Evolutionary conservation across 306 rosid species (phyloP).

Genomic region (Malus orientalis): DNA sequence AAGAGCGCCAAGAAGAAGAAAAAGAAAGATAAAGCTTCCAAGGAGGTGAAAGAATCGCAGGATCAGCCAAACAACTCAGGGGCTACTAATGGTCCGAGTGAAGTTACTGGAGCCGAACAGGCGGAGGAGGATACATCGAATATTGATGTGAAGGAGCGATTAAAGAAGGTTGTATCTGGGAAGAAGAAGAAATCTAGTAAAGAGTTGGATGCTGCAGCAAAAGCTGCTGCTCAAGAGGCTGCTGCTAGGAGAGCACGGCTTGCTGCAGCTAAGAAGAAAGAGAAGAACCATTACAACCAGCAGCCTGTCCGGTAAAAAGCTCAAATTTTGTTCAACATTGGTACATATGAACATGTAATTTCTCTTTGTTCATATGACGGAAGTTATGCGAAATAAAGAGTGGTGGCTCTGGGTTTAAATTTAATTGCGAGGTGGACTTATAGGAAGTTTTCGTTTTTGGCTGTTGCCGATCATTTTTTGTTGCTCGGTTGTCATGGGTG

Average conservation of each 20-base stretch:
- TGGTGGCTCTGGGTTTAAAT: slow-evolving; percentile 34
- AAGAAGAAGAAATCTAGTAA: slow-evolving; percentile 85
- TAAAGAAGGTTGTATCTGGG: slow-evolving; percentile 60
- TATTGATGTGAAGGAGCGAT: slow-evolving; percentile 73
- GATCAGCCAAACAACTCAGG: slow-evolving; percentile 49
- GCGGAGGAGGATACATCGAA: slow-evolving; percentile 58
- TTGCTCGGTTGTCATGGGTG: slow-evolving; percentile 34
- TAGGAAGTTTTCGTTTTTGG: slow-evolving; percentile 29
- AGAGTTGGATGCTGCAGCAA: slow-evolving; percentile 78
- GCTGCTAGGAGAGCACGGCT: slow-evolving; percentile 80
- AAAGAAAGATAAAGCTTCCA: slow-evolving; percentile 75
- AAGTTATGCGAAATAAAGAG: slow-evolving; percentile 45
- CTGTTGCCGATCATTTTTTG: slow-evolving; percentile 24
- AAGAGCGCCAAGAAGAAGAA: slow-evolving; percentile 83
- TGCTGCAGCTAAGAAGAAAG: slow-evolving; percentile 89
- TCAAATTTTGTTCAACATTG: slow-evolving; percentile 21
- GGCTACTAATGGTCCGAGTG: slow-evolving; percentile 33
- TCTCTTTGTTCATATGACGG: slow-evolving; percentile 54
- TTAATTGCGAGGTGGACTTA: slow-evolving; percentile 31
- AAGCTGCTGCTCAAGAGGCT: slow-evolving; percentile 87
- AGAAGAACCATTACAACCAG: slow-evolving; percentile 90
- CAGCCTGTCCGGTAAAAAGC: slow-evolving; percentile 70
- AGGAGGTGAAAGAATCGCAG: slow-evolving; percentile 67
- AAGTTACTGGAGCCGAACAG: slow-evolving; percentile 32
- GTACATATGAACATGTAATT: slow-evolving; percentile 47